Evolutionary conservation across 176 grass and related monocot genomes (phyloP).

Genomic region (Phragmites australis): DNA sequence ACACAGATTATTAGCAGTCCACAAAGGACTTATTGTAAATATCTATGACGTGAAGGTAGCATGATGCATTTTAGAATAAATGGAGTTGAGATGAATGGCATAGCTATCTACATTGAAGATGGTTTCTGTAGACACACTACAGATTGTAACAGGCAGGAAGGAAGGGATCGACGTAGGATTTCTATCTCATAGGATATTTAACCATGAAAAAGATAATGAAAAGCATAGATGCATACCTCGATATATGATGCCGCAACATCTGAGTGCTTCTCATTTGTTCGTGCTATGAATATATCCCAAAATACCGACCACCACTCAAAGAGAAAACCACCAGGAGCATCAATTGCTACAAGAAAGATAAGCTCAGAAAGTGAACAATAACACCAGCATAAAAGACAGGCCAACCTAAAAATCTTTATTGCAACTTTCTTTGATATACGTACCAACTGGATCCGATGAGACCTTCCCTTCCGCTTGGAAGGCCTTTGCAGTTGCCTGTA

Average conservation of each 20-base stretch:
- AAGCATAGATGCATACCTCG: conserved; percentile 47
- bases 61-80: background rate
- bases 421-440: background rate
- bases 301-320: conserved; percentile 98
- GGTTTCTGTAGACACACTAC: background rate
- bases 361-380: conserved; percentile 17
- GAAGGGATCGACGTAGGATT: background rate
- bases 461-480: conserved; percentile 97
- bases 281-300: conserved; percentile 98
- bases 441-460: conserved; percentile 95
- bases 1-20: background rate
- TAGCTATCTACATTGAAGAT: background rate
- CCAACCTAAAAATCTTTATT: background rate
- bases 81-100: background rate
- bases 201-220: background rate
- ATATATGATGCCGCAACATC: conserved; percentile 90
- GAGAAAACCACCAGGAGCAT: conserved; percentile 94
- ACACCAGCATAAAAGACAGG: background rate
- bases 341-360: conserved; percentile 62
- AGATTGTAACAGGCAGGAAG: background rate
- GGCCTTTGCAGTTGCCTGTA: conserved; percentile 86
- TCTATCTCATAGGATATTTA: background rate
- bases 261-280: conserved; percentile 95
- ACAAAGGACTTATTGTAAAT: background rate
- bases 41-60: background rate